phyloP scores from a whole-genome alignment of 208 protist species.

The Phytomonas sp. region DNA sequence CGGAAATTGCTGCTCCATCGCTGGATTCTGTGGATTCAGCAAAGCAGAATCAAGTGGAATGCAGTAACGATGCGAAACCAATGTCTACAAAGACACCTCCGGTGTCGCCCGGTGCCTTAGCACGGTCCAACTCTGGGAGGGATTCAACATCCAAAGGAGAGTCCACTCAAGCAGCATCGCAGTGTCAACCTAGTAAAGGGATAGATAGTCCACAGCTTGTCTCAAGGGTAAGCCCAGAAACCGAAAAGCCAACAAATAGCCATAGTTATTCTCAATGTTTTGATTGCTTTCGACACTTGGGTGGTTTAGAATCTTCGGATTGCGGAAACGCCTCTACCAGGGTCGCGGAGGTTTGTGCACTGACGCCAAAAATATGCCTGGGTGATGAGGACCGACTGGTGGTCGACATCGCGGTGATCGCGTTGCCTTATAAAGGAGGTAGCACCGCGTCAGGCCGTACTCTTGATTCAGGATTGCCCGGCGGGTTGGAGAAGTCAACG shows the following conservation, averaged over 20 bases:
- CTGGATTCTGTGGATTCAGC: neutral
- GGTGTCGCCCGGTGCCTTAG: neutral
- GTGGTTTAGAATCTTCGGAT: neutral
- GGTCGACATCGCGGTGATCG: constrained; percentile 13
- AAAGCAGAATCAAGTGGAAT: neutral
- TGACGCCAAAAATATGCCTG: constrained; percentile 9
- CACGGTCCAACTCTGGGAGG: neutral
- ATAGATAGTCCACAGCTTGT: neutral
- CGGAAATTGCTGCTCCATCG: neutral
- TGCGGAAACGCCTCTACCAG: neutral
- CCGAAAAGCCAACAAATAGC: neutral
- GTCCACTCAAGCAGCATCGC: neutral
- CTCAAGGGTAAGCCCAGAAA: neutral
- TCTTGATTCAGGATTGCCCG: no score
- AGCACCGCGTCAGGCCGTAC: no score
- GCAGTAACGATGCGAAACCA: neutral
- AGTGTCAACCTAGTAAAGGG: neutral
- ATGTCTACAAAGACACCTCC: neutral
- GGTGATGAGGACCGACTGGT: constrained; percentile 11
- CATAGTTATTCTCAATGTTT: neutral
- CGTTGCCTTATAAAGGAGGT: neutral
- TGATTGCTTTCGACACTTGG: neutral
- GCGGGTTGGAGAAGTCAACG: no score
- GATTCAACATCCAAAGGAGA: neutral
- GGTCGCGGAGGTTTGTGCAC: constrained; percentile 10